Conservation (phyloP, 129 eudicot species). For the Helichrysum umbraculigerum region DNA sequence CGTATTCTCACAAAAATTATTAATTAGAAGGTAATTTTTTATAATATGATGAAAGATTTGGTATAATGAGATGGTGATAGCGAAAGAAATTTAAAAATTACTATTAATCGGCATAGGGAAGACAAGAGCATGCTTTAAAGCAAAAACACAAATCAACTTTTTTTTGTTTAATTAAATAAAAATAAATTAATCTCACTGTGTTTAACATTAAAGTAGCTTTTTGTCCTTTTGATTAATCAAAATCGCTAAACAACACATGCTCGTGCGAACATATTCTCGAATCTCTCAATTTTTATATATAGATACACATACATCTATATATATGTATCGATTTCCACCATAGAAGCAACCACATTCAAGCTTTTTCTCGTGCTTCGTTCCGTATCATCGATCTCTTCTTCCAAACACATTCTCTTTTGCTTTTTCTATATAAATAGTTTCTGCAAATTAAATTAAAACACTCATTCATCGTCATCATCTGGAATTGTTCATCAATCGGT, state of each 20-base stretch:
- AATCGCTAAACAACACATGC: slow-evolving; percentile 49
- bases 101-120: slow-evolving; percentile 26
- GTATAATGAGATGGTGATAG: slow-evolving; percentile 15
- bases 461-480: slow-evolving; percentile 5
- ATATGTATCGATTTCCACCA: slow-evolving; percentile 37
- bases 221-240: slow-evolving; percentile 47
- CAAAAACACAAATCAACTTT: slow-evolving; percentile 42
- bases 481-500: not conserved
- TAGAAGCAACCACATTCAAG: slow-evolving; percentile 43
- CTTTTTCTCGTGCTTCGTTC: slow-evolving; percentile 46
- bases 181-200: slow-evolving; percentile 19
- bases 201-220: slow-evolving; percentile 42
- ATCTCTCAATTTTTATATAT: slow-evolving; percentile 7
- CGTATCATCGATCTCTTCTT: slow-evolving; percentile 7
- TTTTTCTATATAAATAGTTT: slow-evolving; percentile 7
- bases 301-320: not conserved
- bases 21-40: not conserved
- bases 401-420: slow-evolving; percentile 36
- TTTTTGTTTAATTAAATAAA: not conserved
- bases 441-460: not conserved
- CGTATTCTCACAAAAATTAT: not conserved
- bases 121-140: slow-evolving; percentile 43
- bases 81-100: not conserved
- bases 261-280: slow-evolving; percentile 46
- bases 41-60: slow-evolving; percentile 20